Evolutionary conservation across 345 rosid species (phyloP), one percentile per base, ranked within the genome.

Genomic region (Heritiera fomes): DNA sequence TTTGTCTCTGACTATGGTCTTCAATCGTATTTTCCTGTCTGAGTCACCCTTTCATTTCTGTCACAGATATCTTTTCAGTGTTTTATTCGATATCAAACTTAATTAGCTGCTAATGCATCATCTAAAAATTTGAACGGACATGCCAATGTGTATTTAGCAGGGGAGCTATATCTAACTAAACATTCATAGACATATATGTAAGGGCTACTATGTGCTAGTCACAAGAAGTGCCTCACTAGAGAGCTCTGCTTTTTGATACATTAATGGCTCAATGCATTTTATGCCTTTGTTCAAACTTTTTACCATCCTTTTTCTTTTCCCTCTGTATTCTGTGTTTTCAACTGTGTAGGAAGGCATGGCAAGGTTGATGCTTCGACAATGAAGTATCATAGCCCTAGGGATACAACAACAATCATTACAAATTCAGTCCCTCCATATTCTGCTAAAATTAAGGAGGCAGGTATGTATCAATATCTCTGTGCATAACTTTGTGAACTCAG

Each of bases 371-470:
- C 58, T 75, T 78, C 82, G 53, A 62, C 43, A 5, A 50, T 81
- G 77, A 74, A 80, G 70, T 74, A 73, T 81, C 69, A 71, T 60
- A 41, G 77, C 38, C 34, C 66, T 50, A 52, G 66, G 66, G 73
- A 75, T 79, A 80, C 73, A 71, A 64, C 75, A 28, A 23, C 64
- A 56, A 34, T 65, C 49, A 46, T 67, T 20, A 45, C 52, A 62
- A 55, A 65, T 61, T 69, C 78, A 50, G n/a, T 50, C 18, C 43
- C 76, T 75, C 73, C 56, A 18, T 78, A 68, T 71, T 55, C 84
- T 76, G 81, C 71, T 76, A 82, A 78, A 78, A 76, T 70, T 55
- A 62, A 78, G 30, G 78, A 85, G 78, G 84, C 81, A 77, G 86
- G 90, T 87, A 90, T 41, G 83, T 83, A 40, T 73, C 71, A 46